Percentiles rank a stretch among this genome's conserved stretches.
These are phyloP conservation scores for Zelopaecilomyces penicillatus DNA, from an alignment of 2,329 filamentous ascomycete species.

Conservation along the genomic window DNA sequence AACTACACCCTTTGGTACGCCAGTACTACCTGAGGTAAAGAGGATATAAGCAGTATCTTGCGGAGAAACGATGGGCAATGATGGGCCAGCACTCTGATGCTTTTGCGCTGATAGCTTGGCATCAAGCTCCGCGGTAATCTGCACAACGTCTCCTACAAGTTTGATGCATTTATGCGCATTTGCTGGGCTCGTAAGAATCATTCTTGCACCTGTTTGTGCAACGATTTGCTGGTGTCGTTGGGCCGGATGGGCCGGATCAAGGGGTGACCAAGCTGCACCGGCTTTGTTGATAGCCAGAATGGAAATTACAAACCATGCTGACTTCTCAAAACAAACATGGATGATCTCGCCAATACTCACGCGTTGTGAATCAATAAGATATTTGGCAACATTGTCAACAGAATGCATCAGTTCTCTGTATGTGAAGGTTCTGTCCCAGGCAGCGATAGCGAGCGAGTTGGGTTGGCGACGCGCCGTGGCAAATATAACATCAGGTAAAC, in stretches of 20 bases:
- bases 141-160: too few species aligned
- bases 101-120: too few species aligned
- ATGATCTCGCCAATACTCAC: background rate
- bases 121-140: too few species aligned
- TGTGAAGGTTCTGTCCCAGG: background rate
- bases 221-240: slow-evolving; percentile 9
- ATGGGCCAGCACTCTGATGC: background rate
- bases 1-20: slow-evolving; percentile 16
- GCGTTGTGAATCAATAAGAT: background rate
- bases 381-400: slow-evolving; percentile 3
- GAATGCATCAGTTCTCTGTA: slow-evolving; percentile 8
- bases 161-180: too few species aligned
- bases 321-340: slow-evolving; percentile 7
- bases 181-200: background rate
- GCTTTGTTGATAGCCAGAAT: slow-evolving; percentile 8
- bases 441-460: slow-evolving; percentile 4
- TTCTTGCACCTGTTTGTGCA: slow-evolving; percentile 1
- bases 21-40: slow-evolving; percentile 20
- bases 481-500: slow-evolving; percentile 1
- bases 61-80: background rate
- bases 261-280: slow-evolving; percentile 6
- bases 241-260: slow-evolving; percentile 6
- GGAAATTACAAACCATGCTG: slow-evolving; percentile 1
- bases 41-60: slow-evolving; percentile 10
- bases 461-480: background rate